Percentiles rank a stretch among this genome's conserved stretches.
Evolutionary conservation across 75 land plant genomes (phyloP).

Genomic region (Pinus tabuliformis): DNA sequence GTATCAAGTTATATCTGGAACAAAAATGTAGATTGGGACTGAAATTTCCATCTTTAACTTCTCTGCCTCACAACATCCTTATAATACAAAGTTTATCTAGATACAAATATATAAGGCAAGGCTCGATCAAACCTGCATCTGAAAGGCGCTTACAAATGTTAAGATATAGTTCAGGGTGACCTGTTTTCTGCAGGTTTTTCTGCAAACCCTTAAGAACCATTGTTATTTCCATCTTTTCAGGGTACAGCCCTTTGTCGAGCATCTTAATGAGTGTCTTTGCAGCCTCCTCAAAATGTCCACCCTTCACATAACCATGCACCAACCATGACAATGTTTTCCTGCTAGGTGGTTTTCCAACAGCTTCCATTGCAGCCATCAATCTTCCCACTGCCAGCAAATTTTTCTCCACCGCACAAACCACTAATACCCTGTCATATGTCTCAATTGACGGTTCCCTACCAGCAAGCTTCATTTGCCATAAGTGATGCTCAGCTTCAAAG

Average conservation of each 20-base stretch:
- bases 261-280: constrained; percentile 53
- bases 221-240: constrained; percentile 64
- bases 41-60: neutral
- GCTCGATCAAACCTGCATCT: constrained; percentile 66
- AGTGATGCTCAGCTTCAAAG: constrained; percentile 67
- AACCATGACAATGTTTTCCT: constrained; percentile 78
- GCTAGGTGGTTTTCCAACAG: constrained; percentile 27
- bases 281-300: constrained; percentile 70
- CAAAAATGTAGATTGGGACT: neutral
- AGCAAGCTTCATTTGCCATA: constrained; percentile 82
- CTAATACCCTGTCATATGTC: constrained; percentile 76
- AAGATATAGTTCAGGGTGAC: constrained; percentile 46
- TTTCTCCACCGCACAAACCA: constrained; percentile 82
- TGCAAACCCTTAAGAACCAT: constrained; percentile 70
- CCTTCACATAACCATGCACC: constrained; percentile 81
- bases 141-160: constrained; percentile 68
- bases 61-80: constrained; percentile 47
- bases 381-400: constrained; percentile 54
- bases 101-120: constrained; percentile 72
- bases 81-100: constrained; percentile 78
- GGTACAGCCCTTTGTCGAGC: constrained; percentile 66
- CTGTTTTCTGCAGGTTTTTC: constrained; percentile 34
- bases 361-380: constrained; percentile 59
- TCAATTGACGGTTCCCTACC: constrained; percentile 55
- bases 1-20: neutral